Evolutionary conservation across 1,284 basidiomycete genomes (phyloP), one percentile per base, ranked within the genome.

Genomic region (Sanghuangporus sanghuang): DNA sequence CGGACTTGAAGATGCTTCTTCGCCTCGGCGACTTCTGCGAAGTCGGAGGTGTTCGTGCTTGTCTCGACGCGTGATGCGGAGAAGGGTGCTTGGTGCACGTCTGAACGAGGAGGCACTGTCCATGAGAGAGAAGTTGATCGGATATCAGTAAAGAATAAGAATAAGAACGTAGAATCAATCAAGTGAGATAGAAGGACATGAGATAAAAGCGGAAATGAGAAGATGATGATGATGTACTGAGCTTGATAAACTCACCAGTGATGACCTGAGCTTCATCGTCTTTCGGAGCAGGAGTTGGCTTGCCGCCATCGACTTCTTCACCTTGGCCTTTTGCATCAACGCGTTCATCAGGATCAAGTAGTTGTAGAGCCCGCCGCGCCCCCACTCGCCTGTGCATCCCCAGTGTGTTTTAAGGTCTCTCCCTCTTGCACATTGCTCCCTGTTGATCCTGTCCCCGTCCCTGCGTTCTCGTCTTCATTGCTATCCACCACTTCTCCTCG

Each of bases 251-350:
- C 59, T 52, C 38, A 61, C 60, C 35, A 18, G 18, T 57, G 18
- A 57, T 49, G 40, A 57, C 38, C 46, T 55, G 50, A 18, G 61
- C 44, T 62, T 44, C 61, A 62, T 62, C 53, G 32, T 18, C 40
- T 16, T 56, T 35, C 53, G 60, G 27, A 32, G 27, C 27, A 32
- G 27, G 5, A 32, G 27, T 3, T 32, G 27, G 27, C 27, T 40
- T 5, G 16, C 0, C 18, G 44, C 42, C 32, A 14, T 53, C 21
- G 35, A 27, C 27, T 52, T 36, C 58, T 18, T 27, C 35, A 27
- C 18, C 12, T 55, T 40, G 39, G 11, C 16, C 39, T 1, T 49
- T n/a, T 12, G 7, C 38, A 52, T 52, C 36, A 7, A 12, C 56
- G 18, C 23, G 18, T 39, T 14, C 40, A 38, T 62, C 49, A 36